Percentiles rank a stretch among this genome's conserved stretches.
Evolutionary conservation across 1,284 basidiomycete genomes (phyloP).

Genomic region (Ceratobasidium sp.): DNA sequence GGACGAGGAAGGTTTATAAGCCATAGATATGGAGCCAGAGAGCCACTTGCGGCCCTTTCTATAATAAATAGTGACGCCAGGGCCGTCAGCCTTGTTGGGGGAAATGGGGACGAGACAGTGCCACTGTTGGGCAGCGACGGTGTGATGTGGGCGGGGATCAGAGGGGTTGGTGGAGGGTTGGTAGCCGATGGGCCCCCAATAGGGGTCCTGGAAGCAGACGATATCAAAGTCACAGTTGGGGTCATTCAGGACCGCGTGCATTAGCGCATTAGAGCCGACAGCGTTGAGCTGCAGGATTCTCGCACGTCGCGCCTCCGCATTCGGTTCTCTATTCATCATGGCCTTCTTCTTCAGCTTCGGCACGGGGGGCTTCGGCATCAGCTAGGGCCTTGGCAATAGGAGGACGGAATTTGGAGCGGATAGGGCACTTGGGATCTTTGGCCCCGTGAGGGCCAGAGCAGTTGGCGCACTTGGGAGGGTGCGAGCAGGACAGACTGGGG

Average conservation of each 20-base stretch:
- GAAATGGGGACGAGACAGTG: neutral
- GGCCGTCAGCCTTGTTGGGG: neutral
- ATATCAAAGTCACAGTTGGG: constrained; percentile 3
- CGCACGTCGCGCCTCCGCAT: neutral
- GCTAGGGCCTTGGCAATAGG: neutral
- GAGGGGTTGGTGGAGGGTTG: no score
- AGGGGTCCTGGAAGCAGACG: constrained; percentile 13
- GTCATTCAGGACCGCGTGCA: neutral
- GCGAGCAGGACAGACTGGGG: neutral
- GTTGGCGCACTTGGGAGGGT: neutral
- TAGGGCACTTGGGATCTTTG: neutral
- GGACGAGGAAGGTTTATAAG: neutral
- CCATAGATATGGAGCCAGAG: neutral
- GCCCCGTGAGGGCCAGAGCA: neutral
- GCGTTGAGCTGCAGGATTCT: constrained; percentile 19
- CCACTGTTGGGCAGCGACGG: neutral
- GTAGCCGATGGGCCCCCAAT: constrained; percentile 24
- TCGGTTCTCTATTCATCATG: neutral
- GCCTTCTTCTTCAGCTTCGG: neutral
- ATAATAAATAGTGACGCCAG: constrained; percentile 10
- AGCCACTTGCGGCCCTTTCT: neutral
- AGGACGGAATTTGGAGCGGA: neutral
- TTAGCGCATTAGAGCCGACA: neutral
- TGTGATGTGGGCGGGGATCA: no score
- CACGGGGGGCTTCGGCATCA: neutral